These are phyloP conservation scores for Thielaviopsis populi DNA, from an alignment of 2,329 filamentous ascomycete species.

Conservation along the genomic window DNA sequence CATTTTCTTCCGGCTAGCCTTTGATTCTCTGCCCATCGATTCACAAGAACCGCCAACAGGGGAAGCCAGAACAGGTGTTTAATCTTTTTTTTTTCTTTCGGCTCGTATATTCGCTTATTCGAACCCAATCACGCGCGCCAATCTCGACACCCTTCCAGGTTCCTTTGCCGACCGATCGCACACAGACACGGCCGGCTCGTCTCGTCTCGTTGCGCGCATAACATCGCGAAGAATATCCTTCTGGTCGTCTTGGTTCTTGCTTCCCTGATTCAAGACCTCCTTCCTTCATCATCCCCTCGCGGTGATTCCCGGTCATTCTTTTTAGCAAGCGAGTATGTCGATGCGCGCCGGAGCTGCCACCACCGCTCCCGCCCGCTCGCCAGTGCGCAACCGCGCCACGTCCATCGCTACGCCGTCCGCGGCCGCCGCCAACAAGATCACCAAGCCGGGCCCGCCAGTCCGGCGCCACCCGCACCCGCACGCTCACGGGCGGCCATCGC, in stretches of 20 bases:
- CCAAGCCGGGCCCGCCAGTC: conserved; percentile 9
- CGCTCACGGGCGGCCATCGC: conserved; percentile 7
- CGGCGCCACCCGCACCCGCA: conserved; percentile 5
- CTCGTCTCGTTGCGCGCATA: too few relatives aligned
- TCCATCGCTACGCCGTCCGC: conserved; percentile 1
- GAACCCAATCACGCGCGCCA: too few relatives aligned
- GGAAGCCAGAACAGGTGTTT: too few relatives aligned
- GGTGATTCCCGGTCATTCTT: too few relatives aligned
- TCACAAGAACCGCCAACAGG: background rate
- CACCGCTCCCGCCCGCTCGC: conserved; percentile 8
- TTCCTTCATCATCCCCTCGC: too few relatives aligned
- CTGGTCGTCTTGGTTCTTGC: background rate
- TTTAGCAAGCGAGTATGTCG: conserved; percentile 8
- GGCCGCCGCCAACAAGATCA: conserved; percentile 9
- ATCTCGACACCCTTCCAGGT: background rate
- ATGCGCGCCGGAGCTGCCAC: conserved; percentile 12
- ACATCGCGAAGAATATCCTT: too few relatives aligned
- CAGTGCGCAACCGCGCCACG: conserved; percentile 8
- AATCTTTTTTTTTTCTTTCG: too few relatives aligned
- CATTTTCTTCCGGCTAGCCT: background rate
- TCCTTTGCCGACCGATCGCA: background rate
- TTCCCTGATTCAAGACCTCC: too few relatives aligned
- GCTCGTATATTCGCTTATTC: too few relatives aligned
- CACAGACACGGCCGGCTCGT: too few relatives aligned
- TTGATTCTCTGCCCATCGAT: background rate